phyloP scores from a whole-genome alignment of 2,329 filamentous ascomycete genomes.

The Penicillium sp. region DNA sequence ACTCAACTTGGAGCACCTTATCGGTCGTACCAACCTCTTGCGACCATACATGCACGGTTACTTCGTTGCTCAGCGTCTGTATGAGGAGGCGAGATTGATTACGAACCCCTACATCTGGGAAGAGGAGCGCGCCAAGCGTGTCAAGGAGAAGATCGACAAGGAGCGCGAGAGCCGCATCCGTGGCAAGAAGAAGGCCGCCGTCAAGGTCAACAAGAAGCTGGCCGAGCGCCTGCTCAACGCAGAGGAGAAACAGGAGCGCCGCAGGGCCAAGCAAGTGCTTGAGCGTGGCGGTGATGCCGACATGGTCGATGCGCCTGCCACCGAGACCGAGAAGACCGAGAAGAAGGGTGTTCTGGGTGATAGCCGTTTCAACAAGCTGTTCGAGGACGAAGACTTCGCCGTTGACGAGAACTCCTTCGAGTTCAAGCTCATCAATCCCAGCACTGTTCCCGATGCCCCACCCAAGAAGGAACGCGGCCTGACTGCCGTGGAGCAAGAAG shows the following conservation, averaged over 20 bases:
- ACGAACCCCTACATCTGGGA: slow-evolving; percentile 93
- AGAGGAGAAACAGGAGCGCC: slow-evolving; percentile 60
- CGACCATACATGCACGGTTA: slow-evolving; percentile 99
- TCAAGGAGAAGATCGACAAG: slow-evolving; percentile 95
- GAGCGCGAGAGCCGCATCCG: slow-evolving; percentile 93
- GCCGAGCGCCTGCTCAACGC: slow-evolving; percentile 65
- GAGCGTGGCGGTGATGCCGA: slow-evolving; percentile 61
- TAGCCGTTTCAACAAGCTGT: slow-evolving; percentile 82
- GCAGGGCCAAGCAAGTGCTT: slow-evolving; percentile 51
- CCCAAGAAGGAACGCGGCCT: slow-evolving; percentile 53
- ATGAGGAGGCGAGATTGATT: slow-evolving; percentile 92
- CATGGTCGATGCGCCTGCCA: slow-evolving; percentile 34
- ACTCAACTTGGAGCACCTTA: slow-evolving; percentile 82
- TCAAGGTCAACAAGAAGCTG: slow-evolving; percentile 80
- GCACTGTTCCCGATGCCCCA: slow-evolving; percentile 58
- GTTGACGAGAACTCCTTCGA: slow-evolving; percentile 89
- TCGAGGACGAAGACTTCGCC: slow-evolving; percentile 89
- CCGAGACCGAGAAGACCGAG: slow-evolving; percentile 38
- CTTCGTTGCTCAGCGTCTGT: slow-evolving; percentile 92
- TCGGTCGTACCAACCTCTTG: slow-evolving; percentile 86
- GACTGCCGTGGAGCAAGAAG: slow-evolving; percentile 67
- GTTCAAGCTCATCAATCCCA: slow-evolving; percentile 87
- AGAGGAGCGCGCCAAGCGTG: slow-evolving; percentile 84
- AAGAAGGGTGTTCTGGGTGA: slow-evolving; percentile 75
- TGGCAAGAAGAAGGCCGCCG: slow-evolving; percentile 84